phyloP scores from a whole-genome alignment of 139 green algal species.

The Microglena sp. region DNA sequence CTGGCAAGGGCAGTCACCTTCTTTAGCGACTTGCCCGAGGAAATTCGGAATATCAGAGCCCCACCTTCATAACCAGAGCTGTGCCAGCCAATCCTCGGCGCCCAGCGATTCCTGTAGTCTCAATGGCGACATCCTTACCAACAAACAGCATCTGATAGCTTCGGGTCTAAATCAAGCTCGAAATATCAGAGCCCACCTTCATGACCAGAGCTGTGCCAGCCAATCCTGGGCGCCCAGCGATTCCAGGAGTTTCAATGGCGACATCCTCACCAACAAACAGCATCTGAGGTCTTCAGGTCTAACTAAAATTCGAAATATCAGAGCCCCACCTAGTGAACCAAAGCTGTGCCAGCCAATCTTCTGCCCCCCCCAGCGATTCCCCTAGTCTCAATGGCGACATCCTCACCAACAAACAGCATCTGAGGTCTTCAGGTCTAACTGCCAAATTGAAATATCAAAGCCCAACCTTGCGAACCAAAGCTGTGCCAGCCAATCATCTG shows the following conservation, averaged over 20 bases:
- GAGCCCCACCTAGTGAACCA: too few relatives aligned
- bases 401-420: constrained; percentile 69
- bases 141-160: constrained; percentile 67
- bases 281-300: too few relatives aligned
- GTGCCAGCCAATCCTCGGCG: constrained; percentile 77
- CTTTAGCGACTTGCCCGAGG: constrained; percentile 34
- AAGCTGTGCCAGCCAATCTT: constrained; percentile 84
- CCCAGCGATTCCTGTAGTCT: constrained; percentile 39
- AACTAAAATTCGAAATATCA: too few relatives aligned
- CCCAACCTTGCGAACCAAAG: constrained; percentile 78
- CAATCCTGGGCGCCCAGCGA: constrained; percentile 69
- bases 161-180: too few relatives aligned
- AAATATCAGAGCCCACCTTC: constrained; percentile 78
- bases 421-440: too few relatives aligned
- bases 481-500: constrained; percentile 73
- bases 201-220: constrained; percentile 74
- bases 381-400: constrained; percentile 56
- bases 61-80: constrained; percentile 78
- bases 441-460: too few relatives aligned
- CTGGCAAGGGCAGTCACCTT: constrained; percentile 43
- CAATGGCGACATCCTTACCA: constrained; percentile 73
- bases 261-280: constrained; percentile 74
- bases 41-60: too few relatives aligned
- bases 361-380: constrained; percentile 52
- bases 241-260: constrained; percentile 42